A percentile compares a stretch with the other conserved stretches of the same genome.
These are phyloP conservation scores for Naegleria fowleri DNA, from an alignment of 208 protist genomes.

Conservation along the genomic window DNA sequence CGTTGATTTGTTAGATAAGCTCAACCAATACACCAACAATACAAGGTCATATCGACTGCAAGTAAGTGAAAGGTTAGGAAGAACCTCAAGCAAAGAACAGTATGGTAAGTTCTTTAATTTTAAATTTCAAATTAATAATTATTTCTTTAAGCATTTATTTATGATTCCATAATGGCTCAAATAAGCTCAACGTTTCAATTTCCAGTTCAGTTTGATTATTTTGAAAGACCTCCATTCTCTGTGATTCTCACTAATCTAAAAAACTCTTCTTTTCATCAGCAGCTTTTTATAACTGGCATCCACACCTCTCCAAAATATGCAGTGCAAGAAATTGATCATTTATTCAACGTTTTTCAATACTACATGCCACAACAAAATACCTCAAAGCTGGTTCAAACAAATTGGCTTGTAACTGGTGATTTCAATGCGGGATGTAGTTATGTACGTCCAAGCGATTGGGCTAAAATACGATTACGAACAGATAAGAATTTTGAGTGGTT, in stretches of 20 bases:
- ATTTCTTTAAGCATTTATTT: background rate
- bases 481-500: background rate
- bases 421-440: constrained; percentile 26
- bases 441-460: background rate
- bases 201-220: background rate
- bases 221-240: constrained; percentile 1
- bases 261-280: background rate
- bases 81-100: background rate
- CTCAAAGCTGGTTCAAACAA: background rate
- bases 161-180: background rate
- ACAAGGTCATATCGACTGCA: no score
- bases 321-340: background rate
- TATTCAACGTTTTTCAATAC: background rate
- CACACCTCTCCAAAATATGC: background rate
- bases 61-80: constrained; percentile 9
- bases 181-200: background rate
- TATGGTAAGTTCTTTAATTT: background rate
- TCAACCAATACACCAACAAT: background rate
- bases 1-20: background rate
- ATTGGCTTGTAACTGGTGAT: background rate
- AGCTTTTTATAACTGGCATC: background rate
- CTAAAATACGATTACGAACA: background rate
- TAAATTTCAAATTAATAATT: no score
- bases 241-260: background rate
- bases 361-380: background rate